Evolutionary conservation across 768 basidiomycete genomes (phyloP).

Genomic region (Leccinum imitatum): DNA sequence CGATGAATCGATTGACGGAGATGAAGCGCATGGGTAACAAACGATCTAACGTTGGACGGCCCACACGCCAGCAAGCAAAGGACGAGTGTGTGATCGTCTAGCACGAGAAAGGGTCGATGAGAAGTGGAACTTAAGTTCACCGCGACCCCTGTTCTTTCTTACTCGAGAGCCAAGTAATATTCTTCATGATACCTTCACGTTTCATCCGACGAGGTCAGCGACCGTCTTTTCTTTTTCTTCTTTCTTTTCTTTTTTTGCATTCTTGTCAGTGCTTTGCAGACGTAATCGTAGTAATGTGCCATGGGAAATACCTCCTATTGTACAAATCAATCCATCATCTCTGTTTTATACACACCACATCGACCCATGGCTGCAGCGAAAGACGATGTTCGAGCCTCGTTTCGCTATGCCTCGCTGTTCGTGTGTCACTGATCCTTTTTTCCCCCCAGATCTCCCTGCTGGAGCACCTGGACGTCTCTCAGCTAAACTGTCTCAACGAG

Average conservation of each 20-base stretch:
- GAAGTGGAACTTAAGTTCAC: slow-evolving; percentile 13
- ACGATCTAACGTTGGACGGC: slow-evolving; percentile 72
- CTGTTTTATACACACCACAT: slow-evolving; percentile 5
- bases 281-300: slow-evolving; percentile 3
- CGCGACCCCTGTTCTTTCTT: background rate
- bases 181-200: slow-evolving; percentile 16
- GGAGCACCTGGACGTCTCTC: slow-evolving; percentile 55
- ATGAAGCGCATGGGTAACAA: slow-evolving; percentile 89
- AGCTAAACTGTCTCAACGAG: slow-evolving; percentile 75
- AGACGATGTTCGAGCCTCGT: slow-evolving; percentile 30
- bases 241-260: background rate
- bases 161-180: background rate
- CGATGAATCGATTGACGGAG: slow-evolving; percentile 94
- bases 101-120: slow-evolving; percentile 6
- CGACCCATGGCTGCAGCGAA: slow-evolving; percentile 23
- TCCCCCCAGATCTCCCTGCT: slow-evolving; percentile 48
- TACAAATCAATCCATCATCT: background rate
- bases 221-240: background rate
- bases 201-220: slow-evolving; percentile 6
- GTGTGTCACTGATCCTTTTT: slow-evolving; percentile 7
- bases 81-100: slow-evolving; percentile 89
- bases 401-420: background rate
- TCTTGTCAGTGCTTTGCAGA: slow-evolving; percentile 18
- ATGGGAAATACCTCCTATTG: slow-evolving; percentile 18
- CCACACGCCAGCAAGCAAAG: slow-evolving; percentile 90